Evolutionary conservation across 208 protist genomes (phyloP), one percentile per base, ranked within the genome.

Genomic region (Trypanosoma mega): DNA sequence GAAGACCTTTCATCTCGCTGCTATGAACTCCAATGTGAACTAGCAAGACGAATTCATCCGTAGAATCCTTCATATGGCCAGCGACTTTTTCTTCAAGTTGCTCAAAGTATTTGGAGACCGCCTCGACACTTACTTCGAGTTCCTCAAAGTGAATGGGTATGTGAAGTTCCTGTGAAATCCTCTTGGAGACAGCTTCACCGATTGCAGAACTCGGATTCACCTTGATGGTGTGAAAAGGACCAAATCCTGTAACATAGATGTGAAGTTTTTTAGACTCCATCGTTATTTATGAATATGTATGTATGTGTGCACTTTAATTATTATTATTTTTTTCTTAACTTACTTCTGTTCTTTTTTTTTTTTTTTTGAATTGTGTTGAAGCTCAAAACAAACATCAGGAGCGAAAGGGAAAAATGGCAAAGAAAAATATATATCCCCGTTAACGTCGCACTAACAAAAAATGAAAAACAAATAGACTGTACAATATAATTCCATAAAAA

Each of bases 241-340:
- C 82, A 60, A 85, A 93, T n/a, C 80, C 80, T 0, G 82, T 92
- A 39, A 92, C 67, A 45, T 80, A 85, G 12, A 85, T 66, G 2
- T 68, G 47, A 23, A 76, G 46, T 0, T 60, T 47, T 29, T 30
- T 39, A 16, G 45, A 3, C 26, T 41, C 45, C 63, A 69, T 69
- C 27, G 16, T 45, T 41, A 2, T 62, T 43, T n/a, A 26, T 12
- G 34, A 16, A 39, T 12, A 39, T 12, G 12, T 6, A 39, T 16
- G 12, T 16, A 12, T 12, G 6, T 39, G 6, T 12, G 34, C 34
- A 39, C 12, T 39, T 12, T 16, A 39, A 16, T 39, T 39, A 6
- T 16, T 39, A 12, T 39, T 39, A 16, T 39, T 39, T 39, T 39
- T 39, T 26, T 39, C n/a, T n/a, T n/a, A n/a, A n/a, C n/a, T n/a